Base-by-base conservation (phyloP, 371 early-diverging fungal species). In the Mucor indicus region DNA sequence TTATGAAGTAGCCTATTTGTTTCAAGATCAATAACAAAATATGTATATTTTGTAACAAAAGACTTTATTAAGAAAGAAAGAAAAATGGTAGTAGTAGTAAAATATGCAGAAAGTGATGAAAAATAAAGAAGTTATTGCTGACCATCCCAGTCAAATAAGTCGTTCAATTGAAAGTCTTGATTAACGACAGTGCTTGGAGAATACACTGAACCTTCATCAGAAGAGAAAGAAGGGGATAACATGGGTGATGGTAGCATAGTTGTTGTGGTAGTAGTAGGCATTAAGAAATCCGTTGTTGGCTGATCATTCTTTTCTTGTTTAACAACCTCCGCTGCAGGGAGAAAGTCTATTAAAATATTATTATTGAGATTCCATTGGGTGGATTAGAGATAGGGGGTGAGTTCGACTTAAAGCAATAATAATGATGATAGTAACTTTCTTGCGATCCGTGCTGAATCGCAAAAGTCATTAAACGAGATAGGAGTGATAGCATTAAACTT, bases 371-470 rank as follows among this genome's bases (percentile, higher is more conserved):
- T n/a, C n/a, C n/a, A n/a, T n/a, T n/a, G n/a, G n/a, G n/a, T n/a
- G n/a, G n/a, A n/a, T n/a, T n/a, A n/a, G n/a, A n/a, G n/a, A n/a
- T n/a, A n/a, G n/a, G n/a, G n/a, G n/a, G n/a, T n/a, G n/a, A n/a
- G n/a, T n/a, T n/a, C n/a, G n/a, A n/a, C n/a, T n/a, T n/a, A n/a
- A n/a, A n/a, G 17, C 12, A 9, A 38, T 20, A 19, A 33, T n/a
- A n/a, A n/a, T n/a, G 19, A 37, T 37, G 32, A 39, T n/a, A n/a
- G 20, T 47, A 42, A 50, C 50, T 58, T 60, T 53, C 52, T 66
- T 48, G 59, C 71, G 71, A 71, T 64, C 67, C 67, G 72, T 76
- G 76, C 76, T 69, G 76, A 72, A 69, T 68, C 76, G 76, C 76
- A 72, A 76, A 76, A 72, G 72, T 72, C 69, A 54, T 72, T 65